Base-by-base conservation (phyloP, 2,329 filamentous ascomycete genomes). In the Cladosporium sp. region DNA sequence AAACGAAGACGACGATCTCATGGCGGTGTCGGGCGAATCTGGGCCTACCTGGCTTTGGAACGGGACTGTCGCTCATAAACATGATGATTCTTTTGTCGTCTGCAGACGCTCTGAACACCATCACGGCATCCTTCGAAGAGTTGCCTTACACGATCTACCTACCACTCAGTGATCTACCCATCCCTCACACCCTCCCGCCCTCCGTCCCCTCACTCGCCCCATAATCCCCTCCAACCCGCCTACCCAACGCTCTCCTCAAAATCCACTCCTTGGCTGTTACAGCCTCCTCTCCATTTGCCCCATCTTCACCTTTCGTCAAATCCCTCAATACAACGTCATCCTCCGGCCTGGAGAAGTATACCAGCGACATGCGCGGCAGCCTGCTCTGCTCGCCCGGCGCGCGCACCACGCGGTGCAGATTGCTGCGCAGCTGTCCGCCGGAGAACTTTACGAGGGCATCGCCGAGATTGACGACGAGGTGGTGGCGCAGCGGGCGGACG, bases 261-360 rank as follows among this genome's bases (percentile, higher is more conserved):
- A 73, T 71, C 72, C 72, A 75, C 53, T 71, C 69, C 55, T 70
- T 69, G 7, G 61, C 69, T 11, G 43, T 53, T 5, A 53, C 32
- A 13, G 61, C 66, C 14, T 50, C 56, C 42, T 66, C 66, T 38
- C 62, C 66, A 8, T 59, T 18, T 3, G 16, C 63, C 2, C 56
- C 61, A 43, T 52, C 46, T 32, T 54, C 59, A 19, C 54, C 50
- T 49, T 60, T 59, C 38, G 33, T 55, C 53, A 74, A 53, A 35
- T 66, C 61, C 58, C 56, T 71, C 59, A 78, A 57, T 18, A 73
- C 48, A 13, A 78, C 72, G 19, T 74, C 67, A 63, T 79, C 72
- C 59, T 73, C 75, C 3, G 77, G 77, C 56, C 79, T 62, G 28
- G 71, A 67, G 63, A 81, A 81, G 59, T 81, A 81, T 9, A 80